These are phyloP conservation scores for Sugiyamaella xylanicola DNA, from an alignment of 1,139 yeast genomes.

Conservation along the genomic window DNA sequence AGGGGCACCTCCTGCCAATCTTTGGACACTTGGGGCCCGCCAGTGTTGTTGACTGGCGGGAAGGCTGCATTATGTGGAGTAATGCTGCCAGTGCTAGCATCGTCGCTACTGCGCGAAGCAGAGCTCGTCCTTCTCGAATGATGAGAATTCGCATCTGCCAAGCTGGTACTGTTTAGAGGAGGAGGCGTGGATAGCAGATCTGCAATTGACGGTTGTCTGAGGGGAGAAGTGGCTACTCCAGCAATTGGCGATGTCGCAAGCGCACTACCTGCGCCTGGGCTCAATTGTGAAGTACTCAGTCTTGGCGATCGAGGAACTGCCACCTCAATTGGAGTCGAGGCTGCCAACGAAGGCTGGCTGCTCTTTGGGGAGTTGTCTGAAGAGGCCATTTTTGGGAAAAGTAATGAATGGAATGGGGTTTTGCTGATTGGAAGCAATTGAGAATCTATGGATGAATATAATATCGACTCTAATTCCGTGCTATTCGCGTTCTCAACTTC, in stretches of 20 bases:
- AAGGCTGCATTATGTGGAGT: slow-evolving; percentile 12
- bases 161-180: slow-evolving; percentile 46
- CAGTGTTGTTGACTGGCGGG: slow-evolving; percentile 5
- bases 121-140: slow-evolving; percentile 23
- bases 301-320: slow-evolving; percentile 13
- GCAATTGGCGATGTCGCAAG: not conserved
- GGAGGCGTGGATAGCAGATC: slow-evolving; percentile 86
- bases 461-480: too few relatives aligned
- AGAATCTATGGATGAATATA: too few relatives aligned
- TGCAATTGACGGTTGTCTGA: slow-evolving; percentile 54
- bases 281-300: slow-evolving; percentile 9
- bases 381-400: slow-evolving; percentile 3
- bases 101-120: slow-evolving; percentile 23
- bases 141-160: slow-evolving; percentile 21
- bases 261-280: slow-evolving; percentile 4
- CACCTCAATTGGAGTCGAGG: slow-evolving; percentile 7
- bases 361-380: slow-evolving; percentile 5
- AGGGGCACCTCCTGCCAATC: slow-evolving; percentile 79
- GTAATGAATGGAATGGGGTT: too few relatives aligned
- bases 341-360: slow-evolving; percentile 5
- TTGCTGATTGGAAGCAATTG: too few relatives aligned
- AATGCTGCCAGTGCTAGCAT: slow-evolving; percentile 21
- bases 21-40: slow-evolving; percentile 22
- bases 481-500: not conserved
- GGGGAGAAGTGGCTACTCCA: slow-evolving; percentile 5